phyloP scores from a whole-genome alignment of 2,329 filamentous ascomycete species.

The Reticulascus tulasneorum region DNA sequence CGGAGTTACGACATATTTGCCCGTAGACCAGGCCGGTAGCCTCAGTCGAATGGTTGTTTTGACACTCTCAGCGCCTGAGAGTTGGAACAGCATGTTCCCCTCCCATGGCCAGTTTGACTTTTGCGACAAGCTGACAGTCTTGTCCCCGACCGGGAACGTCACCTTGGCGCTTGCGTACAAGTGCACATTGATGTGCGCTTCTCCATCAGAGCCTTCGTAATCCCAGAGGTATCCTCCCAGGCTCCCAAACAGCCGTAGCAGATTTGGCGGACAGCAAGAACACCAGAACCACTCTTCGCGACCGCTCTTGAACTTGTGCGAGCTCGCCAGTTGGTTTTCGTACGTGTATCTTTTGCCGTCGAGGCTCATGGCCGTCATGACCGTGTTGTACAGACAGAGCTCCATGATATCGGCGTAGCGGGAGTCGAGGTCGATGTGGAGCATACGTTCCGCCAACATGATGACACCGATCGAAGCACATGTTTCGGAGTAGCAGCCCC shows the following conservation, averaged over 20 bases:
- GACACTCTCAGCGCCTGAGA: conserved; percentile 24
- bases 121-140: conserved; percentile 40
- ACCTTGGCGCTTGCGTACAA: conserved; percentile 50
- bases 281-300: conserved; percentile 56
- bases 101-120: conserved; percentile 55
- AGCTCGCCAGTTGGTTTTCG: conserved; percentile 56
- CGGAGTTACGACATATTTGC: conserved; percentile 29
- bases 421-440: conserved; percentile 49
- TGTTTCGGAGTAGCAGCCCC: conserved; percentile 60
- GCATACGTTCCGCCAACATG: conserved; percentile 54
- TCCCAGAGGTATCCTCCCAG: conserved; percentile 56
- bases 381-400: conserved; percentile 55
- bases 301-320: conserved; percentile 41
- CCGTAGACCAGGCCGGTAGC: conserved; percentile 49
- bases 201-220: conserved; percentile 22
- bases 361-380: conserved; percentile 53
- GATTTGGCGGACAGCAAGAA: conserved; percentile 58
- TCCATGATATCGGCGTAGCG: conserved; percentile 58
- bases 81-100: conserved; percentile 43
- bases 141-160: conserved; percentile 28
- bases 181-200: conserved; percentile 46
- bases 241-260: conserved; percentile 51
- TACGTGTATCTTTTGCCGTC: conserved; percentile 58
- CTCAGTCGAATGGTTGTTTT: conserved; percentile 42
- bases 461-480: conserved; percentile 57